Conservation (phyloP, 1,284 basidiomycete genomes). For the Naganishia sp. region DNA sequence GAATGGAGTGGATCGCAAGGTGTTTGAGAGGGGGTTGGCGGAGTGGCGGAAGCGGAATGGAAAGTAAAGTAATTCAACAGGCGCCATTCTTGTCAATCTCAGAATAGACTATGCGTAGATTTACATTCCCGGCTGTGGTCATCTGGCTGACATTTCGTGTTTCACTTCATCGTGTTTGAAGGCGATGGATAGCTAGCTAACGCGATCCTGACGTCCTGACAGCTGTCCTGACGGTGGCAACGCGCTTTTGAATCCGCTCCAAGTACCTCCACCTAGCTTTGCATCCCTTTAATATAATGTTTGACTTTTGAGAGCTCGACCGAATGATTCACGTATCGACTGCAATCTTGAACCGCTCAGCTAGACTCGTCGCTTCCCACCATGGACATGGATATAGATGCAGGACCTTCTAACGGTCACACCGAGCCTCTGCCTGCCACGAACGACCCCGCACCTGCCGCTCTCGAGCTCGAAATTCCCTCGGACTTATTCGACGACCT, state of each 20-base stretch:
- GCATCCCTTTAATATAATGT: background rate
- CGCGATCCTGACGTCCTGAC: background rate
- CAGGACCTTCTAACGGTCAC: constrained; percentile 6
- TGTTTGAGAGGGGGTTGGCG: constrained; percentile 29
- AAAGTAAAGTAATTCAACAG: background rate
- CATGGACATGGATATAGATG: no score
- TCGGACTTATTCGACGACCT: constrained; percentile 28
- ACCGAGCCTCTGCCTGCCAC: background rate
- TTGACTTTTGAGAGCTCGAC: background rate
- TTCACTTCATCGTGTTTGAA: background rate
- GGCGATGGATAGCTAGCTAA: no score
- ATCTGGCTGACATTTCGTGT: background rate
- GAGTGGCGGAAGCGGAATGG: constrained; percentile 33
- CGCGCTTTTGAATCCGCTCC: no score
- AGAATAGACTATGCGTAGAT: background rate
- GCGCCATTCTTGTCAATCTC: no score
- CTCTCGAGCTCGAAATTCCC: background rate
- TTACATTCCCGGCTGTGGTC: no score
- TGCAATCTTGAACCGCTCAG: no score
- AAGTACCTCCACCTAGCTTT: background rate
- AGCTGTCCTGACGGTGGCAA: background rate
- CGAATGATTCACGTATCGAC: no score
- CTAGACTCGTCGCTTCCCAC: no score
- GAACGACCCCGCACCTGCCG: no score
- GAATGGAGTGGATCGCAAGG: constrained; percentile 29